A percentile compares a stretch with the other conserved stretches of the same genome.
phyloP scores from a whole-genome alignment of 352 stramenopile species.

The Pythium aquatile region DNA sequence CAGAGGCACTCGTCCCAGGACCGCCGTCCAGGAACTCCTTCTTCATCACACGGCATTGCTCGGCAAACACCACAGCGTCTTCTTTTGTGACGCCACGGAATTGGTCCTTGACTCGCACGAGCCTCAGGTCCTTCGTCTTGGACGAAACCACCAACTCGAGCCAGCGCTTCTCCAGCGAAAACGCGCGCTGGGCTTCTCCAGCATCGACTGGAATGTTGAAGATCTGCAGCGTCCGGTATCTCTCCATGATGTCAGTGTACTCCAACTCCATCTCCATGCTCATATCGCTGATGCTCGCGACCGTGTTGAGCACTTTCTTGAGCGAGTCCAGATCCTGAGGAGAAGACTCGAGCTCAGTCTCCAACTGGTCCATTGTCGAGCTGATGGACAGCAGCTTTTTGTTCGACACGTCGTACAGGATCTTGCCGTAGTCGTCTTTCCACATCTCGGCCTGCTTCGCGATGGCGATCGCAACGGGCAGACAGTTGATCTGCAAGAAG shows the following conservation, averaged over 20 bases:
- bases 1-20: constrained; percentile 74
- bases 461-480: constrained; percentile 87
- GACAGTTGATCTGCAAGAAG: constrained; percentile 94
- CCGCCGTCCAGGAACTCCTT: constrained; percentile 85
- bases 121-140: constrained; percentile 92
- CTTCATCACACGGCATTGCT: constrained; percentile 85
- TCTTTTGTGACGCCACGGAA: constrained; percentile 94
- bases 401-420: constrained; percentile 87
- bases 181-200: constrained; percentile 61
- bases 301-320: constrained; percentile 93
- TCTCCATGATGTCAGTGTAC: constrained; percentile 91
- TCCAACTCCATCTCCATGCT: constrained; percentile 95
- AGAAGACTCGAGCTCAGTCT: constrained; percentile 73
- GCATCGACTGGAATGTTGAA: constrained; percentile 81
- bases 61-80: constrained; percentile 86
- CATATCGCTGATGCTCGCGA: constrained; percentile 83
- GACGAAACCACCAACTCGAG: constrained; percentile 70
- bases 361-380: constrained; percentile 75
- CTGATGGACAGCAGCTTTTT: constrained; percentile 77
- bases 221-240: constrained; percentile 85
- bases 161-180: constrained; percentile 85
- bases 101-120: constrained; percentile 93
- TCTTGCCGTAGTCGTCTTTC: constrained; percentile 93
- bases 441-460: constrained; percentile 92
- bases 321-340: constrained; percentile 91